Evolutionary conservation across 495 filamentous ascomycete genomes (phyloP), one percentile per base, ranked within the genome.

Genomic region (Trichoderma parareesei): DNA sequence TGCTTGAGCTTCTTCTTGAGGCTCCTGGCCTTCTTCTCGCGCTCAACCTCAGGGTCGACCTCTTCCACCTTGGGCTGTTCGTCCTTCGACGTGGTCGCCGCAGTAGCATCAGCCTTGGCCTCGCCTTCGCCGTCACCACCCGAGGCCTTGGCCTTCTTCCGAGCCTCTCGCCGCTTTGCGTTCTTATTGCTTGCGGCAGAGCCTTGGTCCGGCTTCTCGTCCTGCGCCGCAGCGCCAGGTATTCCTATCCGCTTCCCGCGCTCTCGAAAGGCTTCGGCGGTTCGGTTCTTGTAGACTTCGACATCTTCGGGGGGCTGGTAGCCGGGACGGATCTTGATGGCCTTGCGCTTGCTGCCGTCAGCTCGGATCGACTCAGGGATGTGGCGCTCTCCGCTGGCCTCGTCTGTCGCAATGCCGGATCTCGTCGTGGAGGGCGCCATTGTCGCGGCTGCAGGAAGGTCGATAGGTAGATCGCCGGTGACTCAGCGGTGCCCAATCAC

Each of bases 1-100:
- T 98, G 95, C 65, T 90, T 85, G 44, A 99, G 82, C 73, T 98
- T 99, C 79, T 99, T 99, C 77, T 88, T 90, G n/a, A 99, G 77
- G 64, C 90, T 93, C 65, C 92, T 87, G 3, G 88, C 94, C 71
- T 95, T 91, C 81, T 96, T 98, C 74, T 96, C 91, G 69, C 85
- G 91, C 71, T 96, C 92, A 0, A 81, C 88, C 67, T 91, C 89
- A 0, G 82, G 76, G 69, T 93, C 88, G 2, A 84, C 70, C 33
- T 69, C 73, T 62, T 79, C 73, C 61, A 76, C 38, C 38, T 38
- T 66, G 49, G 65, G 66, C 41, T 38, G 38, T 41, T 57, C 67
- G 35, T 70, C 66, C 14, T 60, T 27, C 63, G 71, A 0, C 27
- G 2, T 27, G 27, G 27, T 71, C 68, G 60, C 71, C 60, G 65